Evolutionary conservation across 2,329 filamentous ascomycete genomes (phyloP), one percentile per base, ranked within the genome.

Genomic region (Pseudogymnoascus destructans): DNA sequence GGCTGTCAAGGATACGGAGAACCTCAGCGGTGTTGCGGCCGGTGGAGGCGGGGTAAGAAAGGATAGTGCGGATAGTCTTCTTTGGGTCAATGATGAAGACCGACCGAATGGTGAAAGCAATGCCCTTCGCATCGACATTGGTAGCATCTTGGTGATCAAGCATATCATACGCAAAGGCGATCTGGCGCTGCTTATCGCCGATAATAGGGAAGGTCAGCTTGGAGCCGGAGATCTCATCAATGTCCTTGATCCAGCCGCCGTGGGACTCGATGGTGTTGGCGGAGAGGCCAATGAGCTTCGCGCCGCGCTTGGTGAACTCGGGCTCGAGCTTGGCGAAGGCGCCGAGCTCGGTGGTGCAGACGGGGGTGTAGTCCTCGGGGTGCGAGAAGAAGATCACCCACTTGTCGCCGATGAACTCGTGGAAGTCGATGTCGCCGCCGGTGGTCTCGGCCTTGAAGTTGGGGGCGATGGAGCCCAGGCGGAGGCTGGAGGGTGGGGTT

Each of bases 271-370:
- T 78, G 66, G 86, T 89, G 77, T 95, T 95, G 77, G 90, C 90
- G 62, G 83, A 86, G 65, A 96, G 79, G 55, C 91, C 91, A 67
- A 95, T 92, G 75, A 95, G 84, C 81, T 95, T 95, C 68, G 92
- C 88, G 63, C 83, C 84, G 63, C 90, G 84, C 78, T 87, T 89
- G 68, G 83, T 80, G 74, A 96, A 95, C 73, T 95, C 89, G 67
- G 84, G 81, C 76, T 89, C 84, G 63, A 95, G 79, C 75, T 91
- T 93, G 66, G 90, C 87, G 68, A 96, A 95, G 61, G 90, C 90
- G 63, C 90, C 91, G 62, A 96, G 85, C 77, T 96, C 91, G 58
- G 90, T 96, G 63, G 91, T 96, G 80, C 91, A 96, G 61, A 95
- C 91, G 58, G 91, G 91, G 1, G 91, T 95, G 79, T 88, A 95